A percentile compares a stretch with the other conserved stretches of the same genome.
These are phyloP conservation scores for Triticum timopheevii DNA, from an alignment of 176 grass and related monocot species.

Conservation along the genomic window DNA sequence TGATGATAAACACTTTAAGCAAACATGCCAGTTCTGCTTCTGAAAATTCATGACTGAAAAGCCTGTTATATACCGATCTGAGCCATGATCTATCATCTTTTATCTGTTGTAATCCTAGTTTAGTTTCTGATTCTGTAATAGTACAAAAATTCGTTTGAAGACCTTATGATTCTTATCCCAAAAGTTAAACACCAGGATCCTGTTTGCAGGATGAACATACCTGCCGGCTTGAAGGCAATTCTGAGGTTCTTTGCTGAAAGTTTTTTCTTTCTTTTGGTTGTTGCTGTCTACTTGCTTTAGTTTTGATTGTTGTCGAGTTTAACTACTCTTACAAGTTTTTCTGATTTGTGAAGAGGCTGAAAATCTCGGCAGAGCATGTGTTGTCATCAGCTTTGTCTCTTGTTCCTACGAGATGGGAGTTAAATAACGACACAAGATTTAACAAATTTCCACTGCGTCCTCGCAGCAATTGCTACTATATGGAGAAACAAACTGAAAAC, in stretches of 20 bases:
- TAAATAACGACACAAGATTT: conserved; percentile 63
- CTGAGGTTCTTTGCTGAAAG: neutral
- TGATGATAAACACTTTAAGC: conserved; percentile 51
- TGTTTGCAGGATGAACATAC: conserved; percentile 57
- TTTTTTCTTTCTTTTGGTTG: too few species aligned
- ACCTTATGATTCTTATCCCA: neutral
- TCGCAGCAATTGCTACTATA: too few species aligned
- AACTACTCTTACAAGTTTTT: conserved; percentile 28
- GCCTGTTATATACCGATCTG: conserved; percentile 40
- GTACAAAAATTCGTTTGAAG: too few species aligned
- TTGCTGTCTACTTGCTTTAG: neutral
- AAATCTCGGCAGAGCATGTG: conserved; percentile 41
- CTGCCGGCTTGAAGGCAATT: neutral
- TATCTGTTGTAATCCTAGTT: neutral
- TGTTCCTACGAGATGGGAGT: conserved; percentile 38
- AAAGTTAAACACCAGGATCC: conserved; percentile 33
- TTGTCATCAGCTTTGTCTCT: conserved; percentile 71
- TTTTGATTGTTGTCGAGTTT: conserved; percentile 5
- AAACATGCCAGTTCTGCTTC: conserved; percentile 67
- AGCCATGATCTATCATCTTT: neutral
- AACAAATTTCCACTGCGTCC: neutral
- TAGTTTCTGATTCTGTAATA: too few species aligned
- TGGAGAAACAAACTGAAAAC: too few species aligned
- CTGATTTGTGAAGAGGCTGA: conserved; percentile 44
- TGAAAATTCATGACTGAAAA: conserved; percentile 13